Evolutionary conservation across 1,284 basidiomycete species (phyloP).

Genomic region (Ustilago sp.): DNA sequence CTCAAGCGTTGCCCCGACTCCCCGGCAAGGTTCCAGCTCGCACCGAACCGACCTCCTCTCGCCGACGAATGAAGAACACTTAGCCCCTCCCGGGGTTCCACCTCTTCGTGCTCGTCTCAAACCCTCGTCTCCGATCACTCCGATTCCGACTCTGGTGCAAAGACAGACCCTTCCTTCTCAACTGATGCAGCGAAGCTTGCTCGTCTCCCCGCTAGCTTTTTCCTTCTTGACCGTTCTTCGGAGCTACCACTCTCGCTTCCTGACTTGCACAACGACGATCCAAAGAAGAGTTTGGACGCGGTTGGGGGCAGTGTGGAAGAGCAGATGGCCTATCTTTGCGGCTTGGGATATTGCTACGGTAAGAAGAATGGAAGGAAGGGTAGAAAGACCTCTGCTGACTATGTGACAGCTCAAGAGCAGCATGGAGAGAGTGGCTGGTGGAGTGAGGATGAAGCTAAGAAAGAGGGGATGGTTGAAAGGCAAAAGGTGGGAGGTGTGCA

Average conservation of each 20-base stretch:
- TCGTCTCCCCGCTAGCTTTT: conserved; percentile 33
- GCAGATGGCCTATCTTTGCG: conserved; percentile 49
- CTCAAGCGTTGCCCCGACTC: conserved; percentile 32
- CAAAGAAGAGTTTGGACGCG: not conserved
- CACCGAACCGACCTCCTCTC: not conserved
- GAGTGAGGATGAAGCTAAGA: conserved; percentile 11
- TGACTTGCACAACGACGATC: not conserved
- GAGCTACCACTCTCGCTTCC: conserved; percentile 33
- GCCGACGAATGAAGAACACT: too few species aligned
- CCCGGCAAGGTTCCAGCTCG: conserved; percentile 22
- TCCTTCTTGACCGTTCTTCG: conserved; percentile 15
- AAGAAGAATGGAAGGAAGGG: conserved; percentile 7
- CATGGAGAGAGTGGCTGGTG: conserved; percentile 11
- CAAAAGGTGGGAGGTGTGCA: conserved; percentile 5
- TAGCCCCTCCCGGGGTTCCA: not conserved
- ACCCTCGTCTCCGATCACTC: conserved; percentile 26
- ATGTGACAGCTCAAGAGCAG: not conserved
- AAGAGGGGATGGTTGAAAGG: conserved; percentile 14
- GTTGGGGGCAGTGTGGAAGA: conserved; percentile 27
- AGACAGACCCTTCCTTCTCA: conserved; percentile 12
- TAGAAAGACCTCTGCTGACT: conserved; percentile 16
- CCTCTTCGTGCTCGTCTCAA: conserved; percentile 22
- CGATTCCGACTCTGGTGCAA: conserved; percentile 7
- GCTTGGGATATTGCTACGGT: conserved; percentile 34
- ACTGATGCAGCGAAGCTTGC: conserved; percentile 40